Evolutionary conservation across 441 rosid species (phyloP).

Genomic region (Populus trichocarpa): DNA sequence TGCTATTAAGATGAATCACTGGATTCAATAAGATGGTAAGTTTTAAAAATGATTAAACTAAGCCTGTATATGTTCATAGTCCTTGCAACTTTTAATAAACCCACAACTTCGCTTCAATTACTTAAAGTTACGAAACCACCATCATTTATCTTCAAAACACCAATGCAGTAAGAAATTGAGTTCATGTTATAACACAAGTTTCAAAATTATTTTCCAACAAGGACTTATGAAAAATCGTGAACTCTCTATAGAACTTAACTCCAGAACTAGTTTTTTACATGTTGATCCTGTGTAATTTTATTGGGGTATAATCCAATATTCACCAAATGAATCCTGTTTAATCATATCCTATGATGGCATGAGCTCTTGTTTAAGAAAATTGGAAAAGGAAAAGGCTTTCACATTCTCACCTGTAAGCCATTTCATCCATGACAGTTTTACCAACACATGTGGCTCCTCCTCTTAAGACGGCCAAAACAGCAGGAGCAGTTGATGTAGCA

Average conservation of each 20-base stretch:
- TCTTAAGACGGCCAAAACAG: slow-evolving; percentile 54
- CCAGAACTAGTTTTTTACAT: not conserved
- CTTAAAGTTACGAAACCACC: too few species aligned
- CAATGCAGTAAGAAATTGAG: not conserved
- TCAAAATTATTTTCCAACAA: not conserved
- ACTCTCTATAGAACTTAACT: not conserved
- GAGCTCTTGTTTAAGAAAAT: not conserved
- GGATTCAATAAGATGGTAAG: not conserved
- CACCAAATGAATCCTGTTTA: not conserved
- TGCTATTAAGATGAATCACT: not conserved
- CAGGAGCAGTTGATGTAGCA: slow-evolving; percentile 69
- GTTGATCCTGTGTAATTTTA: not conserved
- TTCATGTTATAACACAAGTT: too few species aligned
- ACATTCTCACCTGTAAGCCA: slow-evolving; percentile 78
- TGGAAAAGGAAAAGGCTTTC: not conserved
- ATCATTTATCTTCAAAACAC: not conserved
- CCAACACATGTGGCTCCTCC: slow-evolving; percentile 80
- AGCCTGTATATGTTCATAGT: too few species aligned
- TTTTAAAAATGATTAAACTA: not conserved
- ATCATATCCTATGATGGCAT: not conserved
- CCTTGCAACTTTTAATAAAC: not conserved
- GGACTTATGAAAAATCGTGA: not conserved
- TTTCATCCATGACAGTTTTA: slow-evolving; percentile 83
- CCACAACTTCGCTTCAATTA: too few species aligned
- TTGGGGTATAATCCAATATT: not conserved